phyloP scores from a whole-genome alignment of 2,329 filamentous ascomycete species.

The Aspergillus oerlinghausenensis region DNA sequence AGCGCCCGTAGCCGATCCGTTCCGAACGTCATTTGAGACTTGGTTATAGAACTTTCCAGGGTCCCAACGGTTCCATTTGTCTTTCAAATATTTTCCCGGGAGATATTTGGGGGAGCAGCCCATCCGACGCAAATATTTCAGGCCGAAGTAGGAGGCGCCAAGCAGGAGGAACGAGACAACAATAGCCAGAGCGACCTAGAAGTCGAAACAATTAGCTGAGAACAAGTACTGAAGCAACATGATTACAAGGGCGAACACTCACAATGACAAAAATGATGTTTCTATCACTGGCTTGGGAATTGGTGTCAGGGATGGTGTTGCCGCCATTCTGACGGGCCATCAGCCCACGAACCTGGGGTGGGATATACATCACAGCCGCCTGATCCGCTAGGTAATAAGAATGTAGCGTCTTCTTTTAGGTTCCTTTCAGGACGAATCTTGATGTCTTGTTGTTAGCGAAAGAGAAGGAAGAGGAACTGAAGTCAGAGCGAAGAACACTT shows the following conservation, averaged over 20 bases:
- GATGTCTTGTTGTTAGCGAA: neutral
- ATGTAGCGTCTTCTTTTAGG: neutral
- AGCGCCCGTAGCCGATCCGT: conserved; percentile 22
- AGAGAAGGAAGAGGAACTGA: neutral
- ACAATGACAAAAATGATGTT: conserved; percentile 30
- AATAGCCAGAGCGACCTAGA: conserved; percentile 25
- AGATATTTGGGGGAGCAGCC: conserved; percentile 49
- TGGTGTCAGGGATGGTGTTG: neutral
- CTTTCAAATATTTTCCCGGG: conserved; percentile 48
- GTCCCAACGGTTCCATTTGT: conserved; percentile 49
- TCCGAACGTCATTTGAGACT: conserved; percentile 24
- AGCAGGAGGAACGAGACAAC: conserved; percentile 29
- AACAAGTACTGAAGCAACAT: neutral
- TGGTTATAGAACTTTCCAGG: conserved; percentile 40
- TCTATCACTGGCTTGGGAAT: conserved; percentile 3
- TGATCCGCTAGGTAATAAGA: neutral
- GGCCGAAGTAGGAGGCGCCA: conserved; percentile 30
- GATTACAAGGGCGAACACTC: conserved; percentile 9
- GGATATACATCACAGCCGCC: conserved; percentile 15
- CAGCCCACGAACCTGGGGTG: conserved; percentile 14
- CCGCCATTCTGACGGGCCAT: conserved; percentile 12
- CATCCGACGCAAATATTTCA: conserved; percentile 41
- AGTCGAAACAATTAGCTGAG: neutral
- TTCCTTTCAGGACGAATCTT: neutral
- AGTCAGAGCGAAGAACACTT: neutral